phyloP scores from a whole-genome alignment of 495 filamentous ascomycete genomes.

The Haplographium delicatum region DNA sequence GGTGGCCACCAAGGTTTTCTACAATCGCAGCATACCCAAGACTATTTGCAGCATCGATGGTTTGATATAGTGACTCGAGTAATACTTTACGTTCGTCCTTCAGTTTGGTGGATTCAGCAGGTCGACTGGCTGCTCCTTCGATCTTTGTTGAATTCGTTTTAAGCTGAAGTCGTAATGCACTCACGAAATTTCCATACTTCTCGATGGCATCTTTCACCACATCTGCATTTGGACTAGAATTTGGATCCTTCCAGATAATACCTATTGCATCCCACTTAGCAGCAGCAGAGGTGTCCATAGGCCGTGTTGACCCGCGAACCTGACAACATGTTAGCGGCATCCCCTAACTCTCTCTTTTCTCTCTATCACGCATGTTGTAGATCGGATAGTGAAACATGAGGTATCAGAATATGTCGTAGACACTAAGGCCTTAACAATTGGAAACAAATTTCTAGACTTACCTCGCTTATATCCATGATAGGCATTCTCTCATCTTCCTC shows the following conservation, averaged over 20 bases:
- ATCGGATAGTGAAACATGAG: too few species aligned
- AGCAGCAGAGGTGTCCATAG: constrained; percentile 15
- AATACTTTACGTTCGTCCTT: constrained; percentile 11
- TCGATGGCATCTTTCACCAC: constrained; percentile 25
- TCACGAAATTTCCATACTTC: constrained; percentile 27
- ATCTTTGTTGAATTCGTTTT: constrained; percentile 22
- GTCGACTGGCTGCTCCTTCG: constrained; percentile 9
- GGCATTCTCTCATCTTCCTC: constrained; percentile 22
- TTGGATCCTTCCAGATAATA: constrained; percentile 26
- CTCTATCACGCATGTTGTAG: neutral
- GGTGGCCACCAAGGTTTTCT: constrained; percentile 43
- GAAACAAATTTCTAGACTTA: constrained; percentile 13
- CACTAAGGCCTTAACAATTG: neutral
- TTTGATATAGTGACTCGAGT: constrained; percentile 22
- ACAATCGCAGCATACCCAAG: constrained; percentile 61
- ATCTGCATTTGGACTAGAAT: constrained; percentile 16
- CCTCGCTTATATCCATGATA: constrained; percentile 16
- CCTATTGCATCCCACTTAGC: constrained; percentile 29
- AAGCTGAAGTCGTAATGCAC: constrained; percentile 23
- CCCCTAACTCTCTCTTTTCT: too few species aligned
- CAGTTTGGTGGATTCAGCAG: constrained; percentile 20
- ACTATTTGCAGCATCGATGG: constrained; percentile 39
- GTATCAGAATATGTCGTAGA: neutral
- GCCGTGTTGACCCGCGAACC: constrained; percentile 21
- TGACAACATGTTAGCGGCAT: constrained; percentile 8